A percentile compares a stretch with the other conserved stretches of the same genome.
Conservation (phyloP, 108 stramenopile species). For the Nitzschia palea region DNA sequence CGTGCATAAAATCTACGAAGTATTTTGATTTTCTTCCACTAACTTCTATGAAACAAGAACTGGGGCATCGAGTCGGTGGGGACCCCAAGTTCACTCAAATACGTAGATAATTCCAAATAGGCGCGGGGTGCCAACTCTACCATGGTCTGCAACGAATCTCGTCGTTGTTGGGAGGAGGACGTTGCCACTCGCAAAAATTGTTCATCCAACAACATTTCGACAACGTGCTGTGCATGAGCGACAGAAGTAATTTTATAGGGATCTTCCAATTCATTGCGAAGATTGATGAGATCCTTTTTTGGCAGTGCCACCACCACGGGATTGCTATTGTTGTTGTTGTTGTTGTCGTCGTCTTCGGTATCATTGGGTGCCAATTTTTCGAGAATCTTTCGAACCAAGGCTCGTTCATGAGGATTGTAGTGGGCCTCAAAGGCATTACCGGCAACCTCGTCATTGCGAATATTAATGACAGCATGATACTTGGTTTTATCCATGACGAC, state of each 20-base stretch:
- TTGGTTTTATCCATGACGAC: constrained; percentile 39
- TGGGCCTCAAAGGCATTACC: constrained; percentile 25
- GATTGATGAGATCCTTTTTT: constrained; percentile 61
- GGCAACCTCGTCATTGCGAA: constrained; percentile 34
- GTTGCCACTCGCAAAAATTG: constrained; percentile 26
- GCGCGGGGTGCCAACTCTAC: constrained; percentile 62
- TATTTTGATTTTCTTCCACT: no score
- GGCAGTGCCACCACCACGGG: neutral
- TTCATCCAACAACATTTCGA: constrained; percentile 27
- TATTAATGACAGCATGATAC: constrained; percentile 65
- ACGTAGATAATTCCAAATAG: constrained; percentile 59
- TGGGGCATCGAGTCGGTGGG: constrained; percentile 64
- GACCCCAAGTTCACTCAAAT: constrained; percentile 52
- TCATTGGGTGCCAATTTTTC: constrained; percentile 44
- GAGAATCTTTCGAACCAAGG: constrained; percentile 47
- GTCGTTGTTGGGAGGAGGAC: constrained; percentile 4
- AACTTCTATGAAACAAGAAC: constrained; percentile 56
- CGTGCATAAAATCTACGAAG: no score
- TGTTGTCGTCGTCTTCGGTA: constrained; percentile 14
- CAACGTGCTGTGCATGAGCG: constrained; percentile 35
- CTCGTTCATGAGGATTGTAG: constrained; percentile 52
- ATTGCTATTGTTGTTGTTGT: constrained; percentile 12
- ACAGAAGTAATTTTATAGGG: constrained; percentile 40
- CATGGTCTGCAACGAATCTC: constrained; percentile 14
- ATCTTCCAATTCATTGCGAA: constrained; percentile 49